These are phyloP conservation scores for Truncatella angustata DNA, from an alignment of 2,329 filamentous ascomycete species.

Conservation along the genomic window DNA sequence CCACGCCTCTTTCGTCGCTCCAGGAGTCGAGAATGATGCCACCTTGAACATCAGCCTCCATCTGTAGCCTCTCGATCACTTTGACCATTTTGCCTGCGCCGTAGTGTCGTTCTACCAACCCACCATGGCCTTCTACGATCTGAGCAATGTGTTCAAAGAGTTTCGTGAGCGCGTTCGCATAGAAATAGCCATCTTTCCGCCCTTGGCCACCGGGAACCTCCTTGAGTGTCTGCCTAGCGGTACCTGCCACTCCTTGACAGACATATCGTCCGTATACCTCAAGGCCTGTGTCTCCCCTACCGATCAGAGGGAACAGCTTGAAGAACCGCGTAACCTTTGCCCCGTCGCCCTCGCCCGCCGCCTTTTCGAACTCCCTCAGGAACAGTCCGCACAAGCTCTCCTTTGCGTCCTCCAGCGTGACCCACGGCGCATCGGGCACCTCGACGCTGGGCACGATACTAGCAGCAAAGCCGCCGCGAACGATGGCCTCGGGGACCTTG, in stretches of 20 bases:
- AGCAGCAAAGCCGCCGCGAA: constrained; percentile 82
- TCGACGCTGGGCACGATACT: constrained; percentile 94
- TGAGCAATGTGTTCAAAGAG: constrained; percentile 97
- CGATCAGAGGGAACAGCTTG: constrained; percentile 94
- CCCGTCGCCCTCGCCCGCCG: constrained; percentile 81
- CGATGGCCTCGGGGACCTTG: constrained; percentile 75
- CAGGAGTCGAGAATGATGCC: constrained; percentile 95
- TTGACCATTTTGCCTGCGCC: constrained; percentile 89
- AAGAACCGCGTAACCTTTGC: constrained; percentile 93
- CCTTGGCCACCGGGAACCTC: constrained; percentile 59
- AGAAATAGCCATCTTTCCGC: constrained; percentile 80
- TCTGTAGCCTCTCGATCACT: constrained; percentile 88
- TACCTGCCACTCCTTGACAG: constrained; percentile 86
- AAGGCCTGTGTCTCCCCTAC: constrained; percentile 80
- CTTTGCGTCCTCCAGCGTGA: constrained; percentile 82
- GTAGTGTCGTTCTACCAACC: constrained; percentile 90
- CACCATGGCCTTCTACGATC: constrained; percentile 89
- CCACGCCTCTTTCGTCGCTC: constrained; percentile 83
- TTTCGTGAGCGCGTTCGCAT: constrained; percentile 84
- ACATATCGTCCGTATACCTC: constrained; percentile 97
- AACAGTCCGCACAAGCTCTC: constrained; percentile 90
- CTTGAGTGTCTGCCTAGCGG: constrained; percentile 78
- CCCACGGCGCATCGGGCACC: constrained; percentile 84
- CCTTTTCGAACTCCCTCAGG: constrained; percentile 90
- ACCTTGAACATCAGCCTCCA: constrained; percentile 93